Conservation (phyloP, 2,329 filamentous ascomycete genomes). For the Colletotrichum melonis region DNA sequence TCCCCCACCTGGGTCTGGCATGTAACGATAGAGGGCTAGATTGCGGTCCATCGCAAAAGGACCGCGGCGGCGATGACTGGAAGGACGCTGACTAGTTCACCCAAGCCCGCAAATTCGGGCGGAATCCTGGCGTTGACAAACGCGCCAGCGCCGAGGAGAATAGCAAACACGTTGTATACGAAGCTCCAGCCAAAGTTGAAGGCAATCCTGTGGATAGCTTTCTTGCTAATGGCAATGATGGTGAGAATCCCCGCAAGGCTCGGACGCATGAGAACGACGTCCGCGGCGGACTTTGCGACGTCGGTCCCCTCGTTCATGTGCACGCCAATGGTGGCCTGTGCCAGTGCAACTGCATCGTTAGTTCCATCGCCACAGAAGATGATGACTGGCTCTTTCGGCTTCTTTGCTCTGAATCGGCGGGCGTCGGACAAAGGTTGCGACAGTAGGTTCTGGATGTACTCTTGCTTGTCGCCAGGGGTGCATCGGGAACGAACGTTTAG, state of each 20-base stretch:
- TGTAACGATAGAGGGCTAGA: conserved; percentile 36
- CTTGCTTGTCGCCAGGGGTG: conserved; percentile 58
- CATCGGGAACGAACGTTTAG: conserved; percentile 54
- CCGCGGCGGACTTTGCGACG: conserved; percentile 74
- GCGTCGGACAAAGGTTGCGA: not conserved
- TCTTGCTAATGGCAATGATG: conserved; percentile 65
- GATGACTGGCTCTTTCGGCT: conserved; percentile 53
- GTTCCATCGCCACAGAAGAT: conserved; percentile 83
- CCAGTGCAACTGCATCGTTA: conserved; percentile 80
- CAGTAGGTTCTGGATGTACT: conserved; percentile 55
- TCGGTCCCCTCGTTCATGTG: conserved; percentile 74
- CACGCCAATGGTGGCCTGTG: conserved; percentile 77
- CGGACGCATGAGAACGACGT: conserved; percentile 74
- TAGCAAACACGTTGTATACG: conserved; percentile 76
- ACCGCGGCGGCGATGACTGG: conserved; percentile 73
- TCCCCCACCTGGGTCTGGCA: not conserved
- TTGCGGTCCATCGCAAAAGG: conserved; percentile 54
- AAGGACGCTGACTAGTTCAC: conserved; percentile 79
- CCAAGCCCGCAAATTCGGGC: conserved; percentile 74
- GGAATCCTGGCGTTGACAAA: conserved; percentile 66
- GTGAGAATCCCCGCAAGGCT: conserved; percentile 65
- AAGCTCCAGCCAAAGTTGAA: conserved; percentile 80
- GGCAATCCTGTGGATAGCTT: conserved; percentile 59
- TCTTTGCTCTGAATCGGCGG: not conserved
- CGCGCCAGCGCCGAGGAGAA: conserved; percentile 74